Evolutionary conservation across 1,139 yeast genomes (phyloP).

Genomic region (Geotrichum bryndzae): DNA sequence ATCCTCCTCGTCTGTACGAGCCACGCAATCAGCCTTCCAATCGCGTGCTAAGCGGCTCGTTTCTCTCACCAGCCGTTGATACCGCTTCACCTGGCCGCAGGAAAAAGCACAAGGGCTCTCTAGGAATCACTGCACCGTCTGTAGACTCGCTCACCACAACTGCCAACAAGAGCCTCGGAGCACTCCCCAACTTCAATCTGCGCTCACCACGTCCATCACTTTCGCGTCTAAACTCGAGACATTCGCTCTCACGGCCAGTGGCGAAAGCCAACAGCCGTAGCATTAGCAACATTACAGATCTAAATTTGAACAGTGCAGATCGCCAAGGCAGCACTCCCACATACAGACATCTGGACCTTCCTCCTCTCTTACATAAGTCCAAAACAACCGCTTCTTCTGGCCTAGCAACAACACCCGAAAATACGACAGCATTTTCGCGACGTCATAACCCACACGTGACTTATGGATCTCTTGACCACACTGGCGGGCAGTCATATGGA

Average conservation of each 20-base stretch:
- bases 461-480: not conserved
- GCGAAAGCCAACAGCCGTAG: not conserved
- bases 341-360: not conserved
- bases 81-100: too few relatives aligned
- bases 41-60: not conserved
- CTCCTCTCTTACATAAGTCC: not conserved
- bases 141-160: not conserved
- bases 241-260: not conserved
- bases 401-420: not conserved
- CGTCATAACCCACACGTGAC: not conserved
- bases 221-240: not conserved
- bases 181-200: not conserved
- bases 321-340: not conserved
- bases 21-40: not conserved
- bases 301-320: not conserved
- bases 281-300: not conserved
- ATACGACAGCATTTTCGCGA: not conserved
- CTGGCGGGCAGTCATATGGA: not conserved
- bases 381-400: not conserved
- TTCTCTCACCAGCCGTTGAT: too few relatives aligned
- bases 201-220: slow-evolving; percentile 1
- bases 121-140: not conserved
- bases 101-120: not conserved
- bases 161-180: not conserved
- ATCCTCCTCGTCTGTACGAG: not conserved